Percentiles rank a stretch among this genome's conserved stretches.
Evolutionary conservation across 257 asterid genomes (phyloP).

Genomic region (Penstemon barbatus): DNA sequence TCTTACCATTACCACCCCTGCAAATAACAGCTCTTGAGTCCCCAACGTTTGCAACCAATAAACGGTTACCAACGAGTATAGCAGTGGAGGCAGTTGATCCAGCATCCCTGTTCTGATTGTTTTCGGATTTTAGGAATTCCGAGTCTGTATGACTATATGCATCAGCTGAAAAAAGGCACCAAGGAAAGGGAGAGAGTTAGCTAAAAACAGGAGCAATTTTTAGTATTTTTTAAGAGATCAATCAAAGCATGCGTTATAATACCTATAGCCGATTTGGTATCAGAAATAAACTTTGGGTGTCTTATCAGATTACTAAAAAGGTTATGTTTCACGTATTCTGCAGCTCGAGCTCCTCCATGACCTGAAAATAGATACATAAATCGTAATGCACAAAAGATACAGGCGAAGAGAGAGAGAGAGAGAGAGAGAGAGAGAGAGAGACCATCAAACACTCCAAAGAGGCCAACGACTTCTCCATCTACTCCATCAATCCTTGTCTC

Average conservation of each 20-base stretch:
- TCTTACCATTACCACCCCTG: constrained; percentile 83
- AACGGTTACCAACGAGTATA: constrained; percentile 89
- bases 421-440: constrained; percentile 34
- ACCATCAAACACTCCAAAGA: constrained; percentile 99
- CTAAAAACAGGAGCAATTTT: not conserved
- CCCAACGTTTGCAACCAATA: constrained; percentile 92
- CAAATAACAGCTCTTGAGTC: constrained; percentile 95
- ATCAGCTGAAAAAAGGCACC: constrained; percentile 62
- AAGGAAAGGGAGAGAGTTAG: constrained; percentile 1
- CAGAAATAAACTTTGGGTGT: constrained; percentile 93
- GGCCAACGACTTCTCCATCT: constrained; percentile 93
- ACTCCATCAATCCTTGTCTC: constrained; percentile 99
- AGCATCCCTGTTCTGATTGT: constrained; percentile 84
- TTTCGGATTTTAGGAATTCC: constrained; percentile 87
- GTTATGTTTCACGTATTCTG: constrained; percentile 88
- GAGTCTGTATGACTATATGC: constrained; percentile 90
- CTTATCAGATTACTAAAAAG: constrained; percentile 90
- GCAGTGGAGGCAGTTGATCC: constrained; percentile 99
- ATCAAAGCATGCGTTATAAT: constrained; percentile 11
- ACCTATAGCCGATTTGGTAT: constrained; percentile 93
- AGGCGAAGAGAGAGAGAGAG: not conserved
- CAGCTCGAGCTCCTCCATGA: constrained; percentile 99
- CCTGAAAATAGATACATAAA: constrained; percentile 46
- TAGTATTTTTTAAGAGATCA: constrained; percentile 1
- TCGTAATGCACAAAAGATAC: not conserved